Conservation (phyloP, 2,329 filamentous ascomycete species). For the Fusarium penzigii region DNA sequence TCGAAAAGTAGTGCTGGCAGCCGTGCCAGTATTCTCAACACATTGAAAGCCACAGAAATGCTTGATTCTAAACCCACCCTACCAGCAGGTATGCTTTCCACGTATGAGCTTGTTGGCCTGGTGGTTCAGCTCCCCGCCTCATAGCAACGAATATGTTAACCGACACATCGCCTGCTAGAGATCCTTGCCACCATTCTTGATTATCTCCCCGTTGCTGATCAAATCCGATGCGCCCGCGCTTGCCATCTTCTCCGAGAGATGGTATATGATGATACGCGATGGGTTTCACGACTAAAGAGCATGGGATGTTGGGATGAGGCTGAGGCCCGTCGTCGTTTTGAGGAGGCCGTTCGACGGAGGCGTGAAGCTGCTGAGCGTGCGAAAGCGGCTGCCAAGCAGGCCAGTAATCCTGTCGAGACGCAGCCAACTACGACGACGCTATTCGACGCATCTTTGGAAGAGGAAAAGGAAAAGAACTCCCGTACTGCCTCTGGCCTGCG, state of each 20-base stretch:
- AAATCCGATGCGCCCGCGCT: constrained; percentile 80
- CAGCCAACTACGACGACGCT: constrained; percentile 51
- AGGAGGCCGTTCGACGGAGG: constrained; percentile 65
- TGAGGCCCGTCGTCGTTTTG: constrained; percentile 79
- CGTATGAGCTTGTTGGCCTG: neutral
- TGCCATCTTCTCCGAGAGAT: constrained; percentile 92
- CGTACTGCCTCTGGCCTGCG: constrained; percentile 35
- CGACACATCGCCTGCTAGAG: constrained; percentile 52
- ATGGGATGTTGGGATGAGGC: constrained; percentile 93
- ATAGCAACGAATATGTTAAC: neutral
- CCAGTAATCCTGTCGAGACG: constrained; percentile 12
- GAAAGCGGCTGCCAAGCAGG: constrained; percentile 21
- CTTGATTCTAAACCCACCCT: constrained; percentile 75
- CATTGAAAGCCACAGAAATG: constrained; percentile 79
- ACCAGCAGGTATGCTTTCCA: constrained; percentile 67
- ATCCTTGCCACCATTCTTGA: constrained; percentile 87
- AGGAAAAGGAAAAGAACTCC: constrained; percentile 48
- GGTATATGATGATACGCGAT: constrained; percentile 97
- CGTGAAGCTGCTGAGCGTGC: constrained; percentile 52
- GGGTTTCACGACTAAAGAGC: constrained; percentile 80
- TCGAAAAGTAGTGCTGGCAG: constrained; percentile 42
- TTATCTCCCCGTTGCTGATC: constrained; percentile 81
- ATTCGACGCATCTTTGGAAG: constrained; percentile 73
- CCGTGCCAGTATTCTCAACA: constrained; percentile 64
- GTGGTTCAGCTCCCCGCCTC: neutral